A percentile compares a stretch with the other conserved stretches of the same genome.
Conservation (phyloP, 495 filamentous ascomycete genomes). For the Articulospora tetracladia region DNA sequence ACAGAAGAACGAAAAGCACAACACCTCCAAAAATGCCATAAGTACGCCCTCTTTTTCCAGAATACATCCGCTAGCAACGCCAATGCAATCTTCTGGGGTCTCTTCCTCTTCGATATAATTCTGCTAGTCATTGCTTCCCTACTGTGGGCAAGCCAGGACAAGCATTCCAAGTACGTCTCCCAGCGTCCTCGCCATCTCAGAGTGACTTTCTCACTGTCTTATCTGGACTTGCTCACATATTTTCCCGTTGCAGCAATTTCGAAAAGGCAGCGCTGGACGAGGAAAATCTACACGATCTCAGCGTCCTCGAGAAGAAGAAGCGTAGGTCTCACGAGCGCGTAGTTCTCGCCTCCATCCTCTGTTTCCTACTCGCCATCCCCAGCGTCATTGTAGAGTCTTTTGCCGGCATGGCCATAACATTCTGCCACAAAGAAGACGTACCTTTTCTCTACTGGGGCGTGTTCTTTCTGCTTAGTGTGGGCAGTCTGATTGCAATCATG, state of each 20-base stretch:
- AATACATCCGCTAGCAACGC: not conserved
- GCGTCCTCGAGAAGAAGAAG: not conserved
- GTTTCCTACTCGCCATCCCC: not conserved
- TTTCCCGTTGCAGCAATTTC: not conserved
- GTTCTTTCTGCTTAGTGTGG: slow-evolving; percentile 44
- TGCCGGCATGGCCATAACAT: slow-evolving; percentile 37
- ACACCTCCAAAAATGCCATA: no score
- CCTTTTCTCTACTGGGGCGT: slow-evolving; percentile 45
- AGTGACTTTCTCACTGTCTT: not conserved
- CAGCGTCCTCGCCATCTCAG: slow-evolving; percentile 10
- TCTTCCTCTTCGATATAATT: slow-evolving; percentile 35
- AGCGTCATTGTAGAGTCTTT: slow-evolving; percentile 38
- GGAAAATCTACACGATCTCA: not conserved
- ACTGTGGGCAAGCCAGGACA: slow-evolving; percentile 27
- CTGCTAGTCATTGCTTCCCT: slow-evolving; percentile 37
- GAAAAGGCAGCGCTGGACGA: not conserved
- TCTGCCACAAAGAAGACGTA: slow-evolving; percentile 46
- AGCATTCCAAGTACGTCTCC: slow-evolving; percentile 28
- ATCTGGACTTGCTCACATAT: not conserved
- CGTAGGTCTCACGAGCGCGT: not conserved
- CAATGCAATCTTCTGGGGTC: slow-evolving; percentile 36
- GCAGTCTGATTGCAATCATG: slow-evolving; percentile 43
- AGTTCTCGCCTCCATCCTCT: not conserved
- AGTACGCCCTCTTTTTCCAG: no score
- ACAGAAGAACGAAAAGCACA: no score